Evolutionary conservation across 331 rosid species (phyloP), one percentile per base, ranked within the genome.

Genomic region (Phaseolus coccineus): DNA sequence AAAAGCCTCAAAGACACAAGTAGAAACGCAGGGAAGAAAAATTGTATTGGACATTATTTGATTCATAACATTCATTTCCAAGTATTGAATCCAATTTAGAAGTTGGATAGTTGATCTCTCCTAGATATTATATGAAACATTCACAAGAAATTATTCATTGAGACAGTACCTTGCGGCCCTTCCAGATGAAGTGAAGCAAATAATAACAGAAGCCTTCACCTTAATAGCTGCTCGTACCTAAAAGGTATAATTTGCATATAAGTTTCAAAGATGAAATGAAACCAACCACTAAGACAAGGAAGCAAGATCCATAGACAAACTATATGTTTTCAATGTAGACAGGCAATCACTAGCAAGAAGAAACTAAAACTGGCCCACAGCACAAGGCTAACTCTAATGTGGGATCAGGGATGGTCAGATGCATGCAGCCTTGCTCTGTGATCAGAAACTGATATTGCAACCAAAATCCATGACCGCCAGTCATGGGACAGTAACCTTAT

Each of bases 191-290:
- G 99, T 96, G 82, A 96, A 96, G 88, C 99, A 96, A 75, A 96
- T 96, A 64, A 96, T 93, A 78, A 87, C 92, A 24, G 98, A 96
- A 74, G 99, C 98, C 85, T 93, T 96, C 94, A 96, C 98, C 91
- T 96, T 96, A 79, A 96, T 93, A 77, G 98, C 99, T 47, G 99
- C 98, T 51, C 99, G 88, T 42, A 96, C 99, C 99, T 96, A 83
- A 47, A 88, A 84, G 68, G 84, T 42, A 73, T 35, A 27, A 70
- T 58, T 59, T 57, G 6, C 16, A 59, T 42, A 56, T 76, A 73
- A 75, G 81, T 72, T 64, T 55, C 69, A 72, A 35, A 51, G 50
- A 39, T 69, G 69, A 78, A 77, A 69, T 33, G 48, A 44, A 65
- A 64, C 27, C 62, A 71, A 51, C 58, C 57, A 77, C 58, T 7